A percentile compares a stretch with the other conserved stretches of the same genome.
Evolutionary conservation across 495 filamentous ascomycete species (phyloP).

Genomic region (Xylaria acuta): DNA sequence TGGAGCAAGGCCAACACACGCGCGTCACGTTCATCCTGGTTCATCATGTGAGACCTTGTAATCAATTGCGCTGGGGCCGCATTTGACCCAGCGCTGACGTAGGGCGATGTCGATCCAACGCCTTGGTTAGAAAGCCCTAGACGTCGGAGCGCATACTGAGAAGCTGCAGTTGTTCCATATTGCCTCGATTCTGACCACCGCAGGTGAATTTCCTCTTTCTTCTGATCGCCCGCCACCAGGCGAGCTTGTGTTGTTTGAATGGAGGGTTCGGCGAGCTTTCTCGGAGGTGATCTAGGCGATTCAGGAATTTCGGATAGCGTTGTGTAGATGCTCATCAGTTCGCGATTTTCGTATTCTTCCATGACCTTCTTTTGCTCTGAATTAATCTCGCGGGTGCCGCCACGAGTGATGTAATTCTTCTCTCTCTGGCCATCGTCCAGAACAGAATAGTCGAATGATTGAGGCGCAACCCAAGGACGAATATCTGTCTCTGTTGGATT

Average conservation of each 20-base stretch:
- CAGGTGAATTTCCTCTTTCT: constrained; percentile 42
- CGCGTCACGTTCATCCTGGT: constrained; percentile 23
- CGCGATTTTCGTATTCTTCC: constrained; percentile 74
- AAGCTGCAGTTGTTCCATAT: constrained; percentile 28
- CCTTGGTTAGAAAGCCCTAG: constrained; percentile 17
- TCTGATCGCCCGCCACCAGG: constrained; percentile 28
- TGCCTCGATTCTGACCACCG: constrained; percentile 37
- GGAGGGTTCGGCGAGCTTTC: constrained; percentile 31
- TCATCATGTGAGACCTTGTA: constrained; percentile 20
- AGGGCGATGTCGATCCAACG: background rate
- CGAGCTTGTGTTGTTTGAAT: constrained; percentile 27
- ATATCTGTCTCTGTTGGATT: constrained; percentile 35
- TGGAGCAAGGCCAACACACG: constrained; percentile 39
- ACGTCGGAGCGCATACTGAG: constrained; percentile 31
- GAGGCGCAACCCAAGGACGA: constrained; percentile 44
- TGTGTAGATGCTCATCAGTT: constrained; percentile 83
- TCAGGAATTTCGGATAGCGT: constrained; percentile 75
- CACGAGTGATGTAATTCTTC: constrained; percentile 66
- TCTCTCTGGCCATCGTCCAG: constrained; percentile 59
- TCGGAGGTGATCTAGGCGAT: constrained; percentile 73
- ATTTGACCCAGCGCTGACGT: background rate
- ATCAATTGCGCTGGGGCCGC: background rate
- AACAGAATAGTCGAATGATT: constrained; percentile 59
- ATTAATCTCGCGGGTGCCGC: constrained; percentile 62
- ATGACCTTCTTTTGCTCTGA: constrained; percentile 73